phyloP scores from a whole-genome alignment of 305 asterid genomes.

The Andrographis paniculata region DNA sequence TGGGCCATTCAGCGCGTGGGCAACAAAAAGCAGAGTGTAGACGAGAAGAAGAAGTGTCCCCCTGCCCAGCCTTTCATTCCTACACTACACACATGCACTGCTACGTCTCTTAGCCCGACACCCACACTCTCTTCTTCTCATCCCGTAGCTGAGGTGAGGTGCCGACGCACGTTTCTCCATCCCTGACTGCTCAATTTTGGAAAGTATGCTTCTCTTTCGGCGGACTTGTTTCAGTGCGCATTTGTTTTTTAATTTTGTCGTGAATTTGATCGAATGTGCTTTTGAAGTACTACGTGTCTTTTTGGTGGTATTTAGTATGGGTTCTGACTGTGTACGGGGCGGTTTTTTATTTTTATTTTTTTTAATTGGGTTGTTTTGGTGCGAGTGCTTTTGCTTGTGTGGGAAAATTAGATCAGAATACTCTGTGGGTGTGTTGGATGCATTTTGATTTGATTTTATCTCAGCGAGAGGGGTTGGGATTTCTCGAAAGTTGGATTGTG shows the following conservation, averaged over 20 bases:
- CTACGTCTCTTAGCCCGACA: constrained; percentile 24
- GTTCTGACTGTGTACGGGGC: not conserved
- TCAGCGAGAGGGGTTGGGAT: not conserved
- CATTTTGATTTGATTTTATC: too few species aligned
- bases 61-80: constrained; percentile 24
- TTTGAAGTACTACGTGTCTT: not conserved
- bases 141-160: constrained; percentile 13
- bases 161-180: too few species aligned
- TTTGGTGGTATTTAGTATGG: not conserved
- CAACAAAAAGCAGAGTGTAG: not conserved
- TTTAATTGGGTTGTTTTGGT: not conserved
- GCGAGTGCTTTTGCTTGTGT: constrained; percentile 12
- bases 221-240: constrained; percentile 7
- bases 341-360: too few species aligned
- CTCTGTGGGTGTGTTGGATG: too few species aligned
- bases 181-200: too few species aligned
- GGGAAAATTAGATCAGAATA: not conserved
- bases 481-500: constrained; percentile 20
- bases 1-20: constrained; percentile 27
- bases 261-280: constrained; percentile 3
- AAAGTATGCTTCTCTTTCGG: constrained; percentile 13
- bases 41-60: constrained; percentile 11
- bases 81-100: constrained; percentile 35
- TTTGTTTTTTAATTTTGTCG: constrained; percentile 1
- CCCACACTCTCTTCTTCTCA: constrained; percentile 18